phyloP scores from a whole-genome alignment of 345 rosid species.

The Excoecaria agallocha region DNA sequence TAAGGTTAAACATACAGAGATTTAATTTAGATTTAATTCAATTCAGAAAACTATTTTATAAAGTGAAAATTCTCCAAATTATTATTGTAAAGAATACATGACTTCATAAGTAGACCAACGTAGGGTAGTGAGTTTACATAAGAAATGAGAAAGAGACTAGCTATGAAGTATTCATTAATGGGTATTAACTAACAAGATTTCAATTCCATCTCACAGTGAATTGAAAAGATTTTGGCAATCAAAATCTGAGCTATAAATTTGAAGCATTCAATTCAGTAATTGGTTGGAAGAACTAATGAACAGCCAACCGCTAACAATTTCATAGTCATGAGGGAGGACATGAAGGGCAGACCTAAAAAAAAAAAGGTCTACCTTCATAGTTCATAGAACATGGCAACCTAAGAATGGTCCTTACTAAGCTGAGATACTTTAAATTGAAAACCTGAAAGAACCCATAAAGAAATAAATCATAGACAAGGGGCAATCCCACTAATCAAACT shows the following conservation, averaged over 20 bases:
- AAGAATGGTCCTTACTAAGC: conserved; percentile 1
- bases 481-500: not conserved
- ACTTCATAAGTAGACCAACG: no score
- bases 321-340: not conserved
- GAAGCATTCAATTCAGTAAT: not conserved
- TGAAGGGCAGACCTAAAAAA: conserved; percentile 14
- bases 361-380: not conserved
- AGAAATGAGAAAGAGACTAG: not conserved
- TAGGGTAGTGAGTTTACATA: no score
- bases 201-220: no score
- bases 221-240: not conserved
- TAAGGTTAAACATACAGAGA: no score
- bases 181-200: not conserved
- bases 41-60: no score
- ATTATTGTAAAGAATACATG: no score
- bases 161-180: not conserved
- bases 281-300: not conserved
- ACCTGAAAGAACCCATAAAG: not conserved
- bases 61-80: no score
- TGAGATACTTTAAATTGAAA: not conserved
- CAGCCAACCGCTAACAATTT: not conserved
- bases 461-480: not conserved
- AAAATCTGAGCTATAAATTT: not conserved
- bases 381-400: conserved; percentile 10
- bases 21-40: no score